Evolutionary conservation across 129 eudicot genomes (phyloP).

Genomic region (Glebionis coronaria): DNA sequence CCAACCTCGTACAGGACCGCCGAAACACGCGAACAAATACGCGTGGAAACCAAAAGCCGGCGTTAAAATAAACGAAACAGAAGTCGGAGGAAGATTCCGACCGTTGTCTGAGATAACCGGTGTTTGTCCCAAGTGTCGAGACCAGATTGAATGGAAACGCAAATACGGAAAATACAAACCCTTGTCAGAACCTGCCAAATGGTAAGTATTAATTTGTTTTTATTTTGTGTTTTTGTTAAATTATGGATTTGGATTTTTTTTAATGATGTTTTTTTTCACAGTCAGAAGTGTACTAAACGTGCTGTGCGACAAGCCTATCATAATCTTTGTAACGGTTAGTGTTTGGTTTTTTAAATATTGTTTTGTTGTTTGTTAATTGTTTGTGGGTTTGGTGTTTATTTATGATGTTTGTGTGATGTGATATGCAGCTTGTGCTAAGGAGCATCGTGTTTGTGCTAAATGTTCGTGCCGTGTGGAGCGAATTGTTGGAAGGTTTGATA

Average conservation of each 20-base stretch:
- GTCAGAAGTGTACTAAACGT: conserved; percentile 86
- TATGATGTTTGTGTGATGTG: neutral
- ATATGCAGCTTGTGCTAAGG: conserved; percentile 85
- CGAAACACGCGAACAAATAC: conserved; percentile 81
- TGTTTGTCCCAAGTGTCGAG: conserved; percentile 78
- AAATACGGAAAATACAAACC: conserved; percentile 94
- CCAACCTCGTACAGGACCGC: conserved; percentile 61
- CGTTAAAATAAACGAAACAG: conserved; percentile 85
- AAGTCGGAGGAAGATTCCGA: conserved; percentile 80
- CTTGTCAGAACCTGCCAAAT: conserved; percentile 85
- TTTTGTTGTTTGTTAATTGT: neutral
- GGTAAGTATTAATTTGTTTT: conserved; percentile 44
- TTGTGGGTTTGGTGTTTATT: neutral
- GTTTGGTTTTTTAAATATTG: conserved; percentile 6
- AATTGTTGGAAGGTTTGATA: conserved; percentile 70
- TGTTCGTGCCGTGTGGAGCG: conserved; percentile 72
- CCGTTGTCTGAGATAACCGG: conserved; percentile 82
- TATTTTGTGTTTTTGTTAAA: neutral
- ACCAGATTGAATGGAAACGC: conserved; percentile 94
- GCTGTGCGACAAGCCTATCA: conserved; percentile 93
- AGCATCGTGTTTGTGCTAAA: conserved; percentile 85
- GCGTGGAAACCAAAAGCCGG: conserved; percentile 95
- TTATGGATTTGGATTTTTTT: neutral
- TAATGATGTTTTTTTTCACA: conserved; percentile 20
- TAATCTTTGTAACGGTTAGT: conserved; percentile 80